Conservation (phyloP, 2,329 filamentous ascomycete genomes). For the Sarocladium brachiariae region DNA sequence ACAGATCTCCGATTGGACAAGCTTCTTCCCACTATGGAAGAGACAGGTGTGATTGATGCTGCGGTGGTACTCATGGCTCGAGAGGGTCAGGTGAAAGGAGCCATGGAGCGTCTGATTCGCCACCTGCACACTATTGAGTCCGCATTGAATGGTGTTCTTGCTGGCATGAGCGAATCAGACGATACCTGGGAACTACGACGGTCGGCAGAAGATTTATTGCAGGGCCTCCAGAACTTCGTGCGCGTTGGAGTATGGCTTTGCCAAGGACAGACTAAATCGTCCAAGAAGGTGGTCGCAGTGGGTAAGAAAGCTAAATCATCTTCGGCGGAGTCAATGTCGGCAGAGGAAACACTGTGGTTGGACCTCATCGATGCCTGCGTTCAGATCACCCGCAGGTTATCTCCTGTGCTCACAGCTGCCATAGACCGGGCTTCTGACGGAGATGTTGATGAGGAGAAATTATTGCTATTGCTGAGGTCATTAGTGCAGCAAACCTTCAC, state of each 20-base stretch:
- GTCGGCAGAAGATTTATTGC: slow-evolving; percentile 66
- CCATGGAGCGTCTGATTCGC: slow-evolving; percentile 76
- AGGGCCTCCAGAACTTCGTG: slow-evolving; percentile 78
- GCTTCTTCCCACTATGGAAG: slow-evolving; percentile 81
- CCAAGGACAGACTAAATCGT: slow-evolving; percentile 69
- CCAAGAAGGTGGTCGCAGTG: slow-evolving; percentile 36
- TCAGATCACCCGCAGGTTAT: slow-evolving; percentile 57
- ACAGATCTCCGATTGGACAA: slow-evolving; percentile 73
- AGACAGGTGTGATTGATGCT: slow-evolving; percentile 83
- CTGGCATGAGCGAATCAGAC: slow-evolving; percentile 50
- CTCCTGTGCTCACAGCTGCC: slow-evolving; percentile 41
- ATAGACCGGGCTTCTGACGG: slow-evolving; percentile 20
- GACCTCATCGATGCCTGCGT: slow-evolving; percentile 54
- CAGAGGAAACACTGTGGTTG: slow-evolving; percentile 53
- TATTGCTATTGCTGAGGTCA: slow-evolving; percentile 62
- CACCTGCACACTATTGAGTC: slow-evolving; percentile 76
- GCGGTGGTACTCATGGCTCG: slow-evolving; percentile 85
- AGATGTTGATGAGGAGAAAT: slow-evolving; percentile 48
- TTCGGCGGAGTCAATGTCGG: slow-evolving; percentile 36
- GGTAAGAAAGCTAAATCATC: slow-evolving; percentile 44
- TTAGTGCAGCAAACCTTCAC: slow-evolving; percentile 90
- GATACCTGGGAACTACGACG: slow-evolving; percentile 45
- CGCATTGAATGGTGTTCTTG: slow-evolving; percentile 66
- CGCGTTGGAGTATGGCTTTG: slow-evolving; percentile 95
- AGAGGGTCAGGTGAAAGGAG: slow-evolving; percentile 74